Base-by-base conservation (phyloP, 2,329 filamentous ascomycete genomes). In the Grosmannia clavigera region DNA sequence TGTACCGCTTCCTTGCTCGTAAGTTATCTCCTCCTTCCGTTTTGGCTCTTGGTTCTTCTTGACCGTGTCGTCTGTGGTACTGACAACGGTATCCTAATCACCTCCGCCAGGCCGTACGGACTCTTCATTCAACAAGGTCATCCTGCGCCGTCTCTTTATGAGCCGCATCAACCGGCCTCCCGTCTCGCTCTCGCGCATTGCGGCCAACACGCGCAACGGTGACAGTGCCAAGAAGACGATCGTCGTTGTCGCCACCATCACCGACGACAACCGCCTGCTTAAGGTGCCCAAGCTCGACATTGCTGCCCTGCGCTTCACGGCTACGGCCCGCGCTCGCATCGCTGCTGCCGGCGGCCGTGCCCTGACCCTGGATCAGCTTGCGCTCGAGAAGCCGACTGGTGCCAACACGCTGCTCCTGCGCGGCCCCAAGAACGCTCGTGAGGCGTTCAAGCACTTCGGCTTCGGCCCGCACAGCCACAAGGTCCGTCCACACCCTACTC, bases 361-460 rank as follows among this genome's bases (percentile, higher is more conserved):
- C 73, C 81, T 97, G 76, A 99, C 94, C 70, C 84, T 99, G 72
- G 94, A 99, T 76, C 92, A 99, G 84, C 86, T 99, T 69, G 94
- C 94, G 69, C 86, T 96, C 72, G 88, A 92, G 74, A 87, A 92
- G 70, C 94, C 94, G 68, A 99, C 92, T 69, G 94, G 94, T 72
- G 86, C 87, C 81, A 96, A 97, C 86, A 97, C 94, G 67, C 83
- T 99, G 70, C 86, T 97, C 72, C 87, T 99, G 75, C 90, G 94
- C 77, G 94, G 94, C 67, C 92, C 94, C 78, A 99, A 96, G 90
- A 97, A 97, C 81, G 78, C 90, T 70, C 87, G 94, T 75, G 94
- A 99, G 86, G 90, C 94, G 66, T 82, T 97, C 78, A 97, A 95
- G 88, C 95, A 99, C 83, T 99, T 99, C 75, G 94, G 95, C 75